A percentile compares a stretch with the other conserved stretches of the same genome.
phyloP scores from a whole-genome alignment of 768 basidiomycete species.

The Austroboletus eburneus region DNA sequence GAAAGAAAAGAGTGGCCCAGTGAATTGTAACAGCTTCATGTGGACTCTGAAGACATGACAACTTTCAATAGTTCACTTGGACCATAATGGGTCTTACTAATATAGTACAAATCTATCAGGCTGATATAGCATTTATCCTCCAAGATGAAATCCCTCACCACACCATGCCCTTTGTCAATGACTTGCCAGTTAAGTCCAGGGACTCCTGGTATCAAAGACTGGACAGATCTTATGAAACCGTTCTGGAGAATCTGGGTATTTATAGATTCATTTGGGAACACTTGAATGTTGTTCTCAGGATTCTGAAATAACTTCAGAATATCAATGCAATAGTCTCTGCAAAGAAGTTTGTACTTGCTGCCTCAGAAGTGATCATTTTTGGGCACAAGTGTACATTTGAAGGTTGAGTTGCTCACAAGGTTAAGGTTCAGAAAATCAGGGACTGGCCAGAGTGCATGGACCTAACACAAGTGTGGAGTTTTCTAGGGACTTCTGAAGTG shows the following conservation, averaged over 20 bases:
- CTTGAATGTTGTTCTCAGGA: constrained; percentile 30
- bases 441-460: constrained; percentile 28
- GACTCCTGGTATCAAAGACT: constrained; percentile 20
- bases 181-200: neutral
- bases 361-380: constrained; percentile 27
- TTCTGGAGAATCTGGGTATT: constrained; percentile 35
- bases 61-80: too few relatives aligned
- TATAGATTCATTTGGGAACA: constrained; percentile 39
- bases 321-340: constrained; percentile 36
- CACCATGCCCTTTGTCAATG: neutral
- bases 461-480: constrained; percentile 21
- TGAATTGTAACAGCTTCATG: too few relatives aligned
- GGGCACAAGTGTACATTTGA: constrained; percentile 37
- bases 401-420: constrained; percentile 28
- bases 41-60: too few relatives aligned
- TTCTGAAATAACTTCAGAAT: constrained; percentile 36
- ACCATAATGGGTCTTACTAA: constrained; percentile 1
- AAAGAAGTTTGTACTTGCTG: constrained; percentile 31
- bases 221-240: constrained; percentile 32
- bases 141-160: neutral
- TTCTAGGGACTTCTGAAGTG: constrained; percentile 28
- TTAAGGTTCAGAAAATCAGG: constrained; percentile 22
- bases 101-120: neutral
- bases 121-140: neutral
- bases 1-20: too few relatives aligned